Percentiles rank a stretch among this genome's conserved stretches.
Conservation (phyloP, 73 alveolate genomes). For the Paramecium tetraurelia region DNA sequence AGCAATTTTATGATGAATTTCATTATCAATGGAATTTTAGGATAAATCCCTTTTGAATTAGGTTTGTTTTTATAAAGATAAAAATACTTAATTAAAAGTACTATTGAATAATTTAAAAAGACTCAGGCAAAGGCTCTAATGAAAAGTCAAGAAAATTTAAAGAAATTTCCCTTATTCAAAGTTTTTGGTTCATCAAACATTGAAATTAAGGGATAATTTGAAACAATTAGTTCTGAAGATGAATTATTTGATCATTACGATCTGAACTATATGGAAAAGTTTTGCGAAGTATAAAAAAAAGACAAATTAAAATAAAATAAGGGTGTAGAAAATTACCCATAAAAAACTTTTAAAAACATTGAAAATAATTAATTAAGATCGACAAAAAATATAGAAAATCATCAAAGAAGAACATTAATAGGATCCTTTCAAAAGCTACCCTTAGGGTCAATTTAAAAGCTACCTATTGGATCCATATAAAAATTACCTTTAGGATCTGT, state of each 20-base stretch:
- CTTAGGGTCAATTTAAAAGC: too few species aligned
- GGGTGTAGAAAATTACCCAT: not conserved
- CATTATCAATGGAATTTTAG: not conserved
- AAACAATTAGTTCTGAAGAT: not conserved
- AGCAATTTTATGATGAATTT: not conserved
- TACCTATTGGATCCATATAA: not conserved
- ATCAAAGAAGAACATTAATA: not conserved
- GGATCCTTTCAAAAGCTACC: not conserved
- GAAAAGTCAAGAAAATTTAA: not conserved
- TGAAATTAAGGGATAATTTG: not conserved
- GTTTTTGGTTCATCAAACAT: not conserved
- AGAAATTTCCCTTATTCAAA: not conserved
- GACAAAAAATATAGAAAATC: not conserved
- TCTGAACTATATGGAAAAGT: not conserved
- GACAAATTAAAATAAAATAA: not conserved
- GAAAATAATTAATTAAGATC: not conserved
- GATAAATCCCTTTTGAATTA: not conserved
- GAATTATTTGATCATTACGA: not conserved
- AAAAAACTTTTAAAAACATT: not conserved
- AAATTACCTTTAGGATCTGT: not conserved
- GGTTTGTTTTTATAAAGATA: not conserved
- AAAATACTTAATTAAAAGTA: not conserved
- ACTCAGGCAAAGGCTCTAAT: not conserved
- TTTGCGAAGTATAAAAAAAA: not conserved
- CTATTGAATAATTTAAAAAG: conserved; percentile 22